Conservation (phyloP, 1,139 yeast species). For the Saccharomyces uvarum region DNA sequence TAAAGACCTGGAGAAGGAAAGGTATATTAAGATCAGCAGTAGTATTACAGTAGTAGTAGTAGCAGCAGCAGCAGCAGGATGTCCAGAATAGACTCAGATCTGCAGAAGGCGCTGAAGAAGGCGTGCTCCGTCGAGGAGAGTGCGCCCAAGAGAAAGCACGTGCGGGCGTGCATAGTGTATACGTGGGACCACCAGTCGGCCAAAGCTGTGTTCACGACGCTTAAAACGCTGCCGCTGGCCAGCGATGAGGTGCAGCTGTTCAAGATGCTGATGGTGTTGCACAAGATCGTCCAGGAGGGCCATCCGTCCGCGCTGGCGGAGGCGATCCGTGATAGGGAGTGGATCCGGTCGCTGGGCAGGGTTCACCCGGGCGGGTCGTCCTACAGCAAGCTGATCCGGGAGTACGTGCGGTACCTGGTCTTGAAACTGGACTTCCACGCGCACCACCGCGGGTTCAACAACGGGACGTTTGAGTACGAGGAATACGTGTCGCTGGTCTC, state of each 20-base stretch:
- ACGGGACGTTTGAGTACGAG: slow-evolving; percentile 92
- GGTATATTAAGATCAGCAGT: too few species aligned
- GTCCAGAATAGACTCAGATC: slow-evolving; percentile 39
- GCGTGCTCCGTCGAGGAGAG: slow-evolving; percentile 83
- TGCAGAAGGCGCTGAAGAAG: slow-evolving; percentile 66
- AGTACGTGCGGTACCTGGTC: slow-evolving; percentile 63
- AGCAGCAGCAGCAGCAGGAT: slow-evolving; percentile 7
- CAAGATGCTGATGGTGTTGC: slow-evolving; percentile 81
- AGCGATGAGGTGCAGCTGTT: slow-evolving; percentile 77
- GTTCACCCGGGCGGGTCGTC: slow-evolving; percentile 34
- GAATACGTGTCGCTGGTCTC: slow-evolving; percentile 84
- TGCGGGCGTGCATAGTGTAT: slow-evolving; percentile 84
- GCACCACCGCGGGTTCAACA: slow-evolving; percentile 70
- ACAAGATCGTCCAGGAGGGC: slow-evolving; percentile 94
- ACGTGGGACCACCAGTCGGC: slow-evolving; percentile 95
- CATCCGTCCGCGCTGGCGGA: slow-evolving; percentile 80
- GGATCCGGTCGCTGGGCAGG: slow-evolving; percentile 50
- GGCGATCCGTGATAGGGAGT: slow-evolving; percentile 64
- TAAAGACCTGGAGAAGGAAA: not conserved
- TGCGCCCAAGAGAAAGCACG: slow-evolving; percentile 94
- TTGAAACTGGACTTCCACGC: slow-evolving; percentile 78
- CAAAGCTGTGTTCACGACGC: slow-evolving; percentile 63
- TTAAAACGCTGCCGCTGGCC: slow-evolving; percentile 74
- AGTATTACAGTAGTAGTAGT: too few species aligned
- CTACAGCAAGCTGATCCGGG: slow-evolving; percentile 69